Percentiles rank a stretch among this genome's conserved stretches.
phyloP scores from a whole-genome alignment of 2,329 filamentous ascomycete species.

The Ophiostoma populinum region DNA sequence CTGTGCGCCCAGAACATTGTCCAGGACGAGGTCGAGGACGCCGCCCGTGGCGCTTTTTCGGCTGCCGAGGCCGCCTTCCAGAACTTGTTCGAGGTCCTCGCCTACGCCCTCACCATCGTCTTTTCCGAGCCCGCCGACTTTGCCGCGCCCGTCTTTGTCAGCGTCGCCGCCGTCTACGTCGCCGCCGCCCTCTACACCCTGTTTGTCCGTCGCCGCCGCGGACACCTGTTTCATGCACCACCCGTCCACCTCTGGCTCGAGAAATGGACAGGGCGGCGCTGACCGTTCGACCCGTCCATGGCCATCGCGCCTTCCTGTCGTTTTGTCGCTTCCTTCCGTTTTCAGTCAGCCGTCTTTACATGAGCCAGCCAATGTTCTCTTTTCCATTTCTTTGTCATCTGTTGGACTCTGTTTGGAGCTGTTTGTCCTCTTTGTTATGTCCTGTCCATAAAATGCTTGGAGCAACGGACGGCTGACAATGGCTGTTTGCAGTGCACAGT shows the following conservation, averaged over 20 bases:
- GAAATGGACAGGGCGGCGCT: slow-evolving; percentile 4
- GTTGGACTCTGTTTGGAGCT: too few relatives aligned
- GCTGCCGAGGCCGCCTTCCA: slow-evolving; percentile 50
- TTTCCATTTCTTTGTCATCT: too few relatives aligned
- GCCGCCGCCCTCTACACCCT: slow-evolving; percentile 34
- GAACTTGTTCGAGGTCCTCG: slow-evolving; percentile 51
- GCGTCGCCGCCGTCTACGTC: slow-evolving; percentile 30
- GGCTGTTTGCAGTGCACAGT: too few relatives aligned
- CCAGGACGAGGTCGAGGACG: slow-evolving; percentile 39
- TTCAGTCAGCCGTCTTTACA: too few relatives aligned
- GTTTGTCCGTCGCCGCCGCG: slow-evolving; percentile 39
- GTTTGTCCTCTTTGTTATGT: too few relatives aligned
- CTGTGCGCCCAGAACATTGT: slow-evolving; percentile 41
- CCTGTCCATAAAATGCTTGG: too few relatives aligned
- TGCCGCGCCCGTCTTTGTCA: slow-evolving; percentile 42
- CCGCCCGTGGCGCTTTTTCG: slow-evolving; percentile 50
- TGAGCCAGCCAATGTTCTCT: too few relatives aligned
- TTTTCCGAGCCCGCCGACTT: slow-evolving; percentile 49
- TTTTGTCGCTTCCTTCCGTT: too few relatives aligned
- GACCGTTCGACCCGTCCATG: too few relatives aligned
- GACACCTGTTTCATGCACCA: slow-evolving; percentile 38
- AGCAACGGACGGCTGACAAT: too few relatives aligned
- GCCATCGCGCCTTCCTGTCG: too few relatives aligned
- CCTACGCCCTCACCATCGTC: slow-evolving; percentile 47
- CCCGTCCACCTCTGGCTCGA: slow-evolving; percentile 9